Conservation (phyloP, 2,329 filamentous ascomycete species). For the Fusarium sp. region DNA sequence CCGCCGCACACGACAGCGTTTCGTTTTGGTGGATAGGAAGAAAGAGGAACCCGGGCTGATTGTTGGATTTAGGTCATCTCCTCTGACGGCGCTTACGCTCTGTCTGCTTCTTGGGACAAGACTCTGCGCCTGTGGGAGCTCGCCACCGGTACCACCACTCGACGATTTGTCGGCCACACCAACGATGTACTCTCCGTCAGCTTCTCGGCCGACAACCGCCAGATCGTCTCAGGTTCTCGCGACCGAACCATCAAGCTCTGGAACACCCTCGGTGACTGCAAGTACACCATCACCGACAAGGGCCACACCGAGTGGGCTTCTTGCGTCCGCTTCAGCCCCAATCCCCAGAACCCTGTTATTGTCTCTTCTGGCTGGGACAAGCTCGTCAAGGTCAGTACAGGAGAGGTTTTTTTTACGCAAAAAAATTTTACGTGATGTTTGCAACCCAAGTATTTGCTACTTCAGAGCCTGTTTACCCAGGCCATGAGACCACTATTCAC, state of each 20-base stretch:
- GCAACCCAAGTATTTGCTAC: conserved; percentile 99
- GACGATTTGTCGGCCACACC: conserved; percentile 98
- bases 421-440: conserved; percentile 86
- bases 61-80: conserved; percentile 82
- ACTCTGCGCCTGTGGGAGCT: conserved; percentile 99
- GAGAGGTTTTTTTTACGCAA: neutral
- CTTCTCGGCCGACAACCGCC: conserved; percentile 99
- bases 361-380: conserved; percentile 99
- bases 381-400: conserved; percentile 92
- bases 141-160: conserved; percentile 94
- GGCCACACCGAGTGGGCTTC: conserved; percentile 99
- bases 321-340: conserved; percentile 99
- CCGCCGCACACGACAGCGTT: conserved; percentile 15
- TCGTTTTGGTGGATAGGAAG: conserved; percentile 18
- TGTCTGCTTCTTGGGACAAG: conserved; percentile 99
- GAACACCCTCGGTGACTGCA: conserved; percentile 99
- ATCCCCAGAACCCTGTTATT: conserved; percentile 99
- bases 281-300: conserved; percentile 99
- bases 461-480: conserved; percentile 87
- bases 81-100: conserved; percentile 98
- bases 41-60: conserved; percentile 39
- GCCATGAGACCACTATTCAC: conserved; percentile 98
- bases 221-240: conserved; percentile 98
- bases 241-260: conserved; percentile 99
- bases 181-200: conserved; percentile 99